A percentile compares a stretch with the other conserved stretches of the same genome.
Evolutionary conservation across 768 basidiomycete genomes (phyloP).

Genomic region (Cystobasidiopsis lactophilus): DNA sequence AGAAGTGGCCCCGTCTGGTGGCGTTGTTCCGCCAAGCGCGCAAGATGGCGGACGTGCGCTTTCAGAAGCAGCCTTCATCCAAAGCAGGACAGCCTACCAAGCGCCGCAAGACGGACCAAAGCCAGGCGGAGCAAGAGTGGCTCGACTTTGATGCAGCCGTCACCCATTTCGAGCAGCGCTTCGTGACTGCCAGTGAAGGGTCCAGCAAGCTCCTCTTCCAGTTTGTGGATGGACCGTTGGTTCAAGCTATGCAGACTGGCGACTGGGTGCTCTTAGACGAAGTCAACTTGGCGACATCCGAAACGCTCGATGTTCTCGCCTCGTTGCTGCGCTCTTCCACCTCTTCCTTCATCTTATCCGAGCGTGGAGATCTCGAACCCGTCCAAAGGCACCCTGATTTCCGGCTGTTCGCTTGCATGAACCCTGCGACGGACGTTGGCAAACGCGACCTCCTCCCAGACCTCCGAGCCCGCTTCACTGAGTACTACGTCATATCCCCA

Average conservation of each 20-base stretch:
- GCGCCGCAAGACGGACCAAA: slow-evolving; percentile 11
- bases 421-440: slow-evolving; percentile 93
- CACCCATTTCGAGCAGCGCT: slow-evolving; percentile 62
- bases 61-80: slow-evolving; percentile 19
- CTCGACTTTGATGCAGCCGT: slow-evolving; percentile 42
- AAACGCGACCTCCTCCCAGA: slow-evolving; percentile 89
- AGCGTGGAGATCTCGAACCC: slow-evolving; percentile 73
- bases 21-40: slow-evolving; percentile 41
- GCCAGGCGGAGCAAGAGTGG: slow-evolving; percentile 33
- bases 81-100: slow-evolving; percentile 18
- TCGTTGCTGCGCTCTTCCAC: slow-evolving; percentile 64
- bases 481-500: slow-evolving; percentile 82
- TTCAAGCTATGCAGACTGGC: slow-evolving; percentile 65
- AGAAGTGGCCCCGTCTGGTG: slow-evolving; percentile 64
- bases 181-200: slow-evolving; percentile 34
- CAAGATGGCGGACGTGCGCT: slow-evolving; percentile 44
- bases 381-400: slow-evolving; percentile 84
- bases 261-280: slow-evolving; percentile 94
- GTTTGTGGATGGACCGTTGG: slow-evolving; percentile 88
- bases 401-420: slow-evolving; percentile 96
- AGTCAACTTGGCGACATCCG: slow-evolving; percentile 78
- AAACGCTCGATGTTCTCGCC: slow-evolving; percentile 81
- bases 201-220: slow-evolving; percentile 68
- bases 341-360: slow-evolving; percentile 76
- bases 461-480: slow-evolving; percentile 78